Conservation (phyloP, 768 basidiomycete species). For the Pisolithus sp. region DNA sequence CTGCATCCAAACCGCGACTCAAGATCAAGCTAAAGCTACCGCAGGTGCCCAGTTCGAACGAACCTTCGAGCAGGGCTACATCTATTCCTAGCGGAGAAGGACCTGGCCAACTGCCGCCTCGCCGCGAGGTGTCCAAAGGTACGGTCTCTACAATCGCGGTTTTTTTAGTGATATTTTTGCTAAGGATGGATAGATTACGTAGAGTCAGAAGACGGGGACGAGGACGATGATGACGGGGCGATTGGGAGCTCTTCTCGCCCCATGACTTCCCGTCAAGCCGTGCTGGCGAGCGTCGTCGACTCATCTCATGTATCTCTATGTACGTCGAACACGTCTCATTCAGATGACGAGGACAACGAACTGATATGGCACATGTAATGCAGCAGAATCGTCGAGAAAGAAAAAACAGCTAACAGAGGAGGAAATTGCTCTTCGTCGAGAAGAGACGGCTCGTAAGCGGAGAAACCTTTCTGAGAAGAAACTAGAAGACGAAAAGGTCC, state of each 20-base stretch:
- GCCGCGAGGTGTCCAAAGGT: slow-evolving; percentile 23
- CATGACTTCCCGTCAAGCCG: slow-evolving; percentile 62
- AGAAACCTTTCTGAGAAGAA: slow-evolving; percentile 78
- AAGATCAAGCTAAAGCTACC: slow-evolving; percentile 61
- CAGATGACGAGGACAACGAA: neutral
- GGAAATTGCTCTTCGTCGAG: slow-evolving; percentile 66
- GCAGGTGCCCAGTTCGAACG: slow-evolving; percentile 28
- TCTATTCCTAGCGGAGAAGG: slow-evolving; percentile 18
- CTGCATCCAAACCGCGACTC: slow-evolving; percentile 36
- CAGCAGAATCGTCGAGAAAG: slow-evolving; percentile 27
- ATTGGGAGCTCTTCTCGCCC: slow-evolving; percentile 26
- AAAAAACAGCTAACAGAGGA: slow-evolving; percentile 67
- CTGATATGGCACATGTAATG: neutral
- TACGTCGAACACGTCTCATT: slow-evolving; percentile 15
- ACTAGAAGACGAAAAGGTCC: slow-evolving; percentile 78
- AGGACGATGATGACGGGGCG: slow-evolving; percentile 34
- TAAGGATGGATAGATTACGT: slow-evolving; percentile 27
- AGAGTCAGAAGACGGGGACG: slow-evolving; percentile 37
- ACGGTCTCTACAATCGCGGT: neutral
- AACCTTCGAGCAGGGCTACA: slow-evolving; percentile 22
- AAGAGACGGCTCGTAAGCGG: slow-evolving; percentile 79
- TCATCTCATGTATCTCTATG: slow-evolving; percentile 63
- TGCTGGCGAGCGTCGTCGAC: slow-evolving; percentile 62
- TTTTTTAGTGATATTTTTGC: neutral
- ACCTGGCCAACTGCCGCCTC: slow-evolving; percentile 19